phyloP scores from a whole-genome alignment of 2,329 filamentous ascomycete genomes.

The Botryotinia globosa region DNA sequence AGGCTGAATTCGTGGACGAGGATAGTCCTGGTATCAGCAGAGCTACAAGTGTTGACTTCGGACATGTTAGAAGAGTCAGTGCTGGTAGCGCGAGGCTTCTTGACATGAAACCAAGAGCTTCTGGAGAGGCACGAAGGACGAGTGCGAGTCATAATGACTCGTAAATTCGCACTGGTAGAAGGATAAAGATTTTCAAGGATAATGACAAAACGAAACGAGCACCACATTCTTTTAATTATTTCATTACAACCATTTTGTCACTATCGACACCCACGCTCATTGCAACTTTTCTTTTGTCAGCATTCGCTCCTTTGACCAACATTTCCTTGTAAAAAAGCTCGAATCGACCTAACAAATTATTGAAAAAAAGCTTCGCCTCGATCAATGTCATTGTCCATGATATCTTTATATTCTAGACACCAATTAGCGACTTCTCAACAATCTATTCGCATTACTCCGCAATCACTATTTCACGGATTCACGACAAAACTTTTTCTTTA shows the following conservation, averaged over 20 bases:
- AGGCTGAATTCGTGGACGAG: constrained; percentile 25
- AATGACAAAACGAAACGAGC: constrained; percentile 32
- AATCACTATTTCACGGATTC: background rate
- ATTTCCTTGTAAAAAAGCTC: constrained; percentile 33
- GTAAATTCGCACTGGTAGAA: constrained; percentile 2
- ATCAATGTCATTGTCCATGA: constrained; percentile 14
- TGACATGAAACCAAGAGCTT: constrained; percentile 59
- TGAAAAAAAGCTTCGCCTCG: constrained; percentile 9
- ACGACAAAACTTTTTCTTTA: background rate
- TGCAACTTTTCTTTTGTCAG: constrained; percentile 34
- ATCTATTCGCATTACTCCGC: background rate
- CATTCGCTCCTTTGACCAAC: constrained; percentile 35
- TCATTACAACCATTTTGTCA: constrained; percentile 25
- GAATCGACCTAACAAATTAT: background rate
- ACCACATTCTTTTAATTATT: constrained; percentile 36
- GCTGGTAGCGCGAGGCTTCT: constrained; percentile 74
- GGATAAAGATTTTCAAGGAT: constrained; percentile 21
- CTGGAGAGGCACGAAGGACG: constrained; percentile 49
- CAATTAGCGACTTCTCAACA: background rate
- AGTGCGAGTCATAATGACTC: constrained; percentile 28
- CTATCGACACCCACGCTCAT: constrained; percentile 37
- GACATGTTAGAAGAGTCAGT: constrained; percentile 69
- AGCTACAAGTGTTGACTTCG: constrained; percentile 65
- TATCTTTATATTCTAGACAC: constrained; percentile 3
- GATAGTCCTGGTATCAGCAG: constrained; percentile 48